Conservation (phyloP, 768 basidiomycete species). For the Tricholoma bakamatsutake region DNA sequence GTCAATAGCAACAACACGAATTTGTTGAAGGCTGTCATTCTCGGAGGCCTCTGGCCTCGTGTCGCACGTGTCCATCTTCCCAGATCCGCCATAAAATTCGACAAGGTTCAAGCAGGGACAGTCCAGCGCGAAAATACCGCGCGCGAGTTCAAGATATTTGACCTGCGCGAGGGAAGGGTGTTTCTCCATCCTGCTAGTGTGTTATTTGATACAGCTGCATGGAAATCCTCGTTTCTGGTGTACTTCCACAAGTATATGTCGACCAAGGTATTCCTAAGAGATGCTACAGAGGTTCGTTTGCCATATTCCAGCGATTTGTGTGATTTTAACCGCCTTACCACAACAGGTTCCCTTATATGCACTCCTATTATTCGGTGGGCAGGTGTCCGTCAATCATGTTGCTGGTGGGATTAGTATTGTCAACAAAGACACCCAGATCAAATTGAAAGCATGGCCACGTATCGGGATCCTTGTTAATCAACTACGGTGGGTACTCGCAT, state of each 20-base stretch:
- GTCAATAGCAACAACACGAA: slow-evolving; percentile 59
- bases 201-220: slow-evolving; percentile 64
- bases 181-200: slow-evolving; percentile 83
- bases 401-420: slow-evolving; percentile 69
- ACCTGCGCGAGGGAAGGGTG: slow-evolving; percentile 57
- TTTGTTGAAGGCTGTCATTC: slow-evolving; percentile 77
- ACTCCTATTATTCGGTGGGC: slow-evolving; percentile 78
- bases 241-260: slow-evolving; percentile 84
- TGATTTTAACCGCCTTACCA: background rate
- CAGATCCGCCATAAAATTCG: slow-evolving; percentile 70
- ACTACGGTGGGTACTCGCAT: slow-evolving; percentile 46
- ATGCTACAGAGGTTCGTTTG: slow-evolving; percentile 71
- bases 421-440: slow-evolving; percentile 46
- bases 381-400: slow-evolving; percentile 72
- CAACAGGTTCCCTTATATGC: slow-evolving; percentile 81
- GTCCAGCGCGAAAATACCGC: slow-evolving; percentile 82
- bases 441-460: slow-evolving; percentile 78
- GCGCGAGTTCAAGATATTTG: slow-evolving; percentile 78
- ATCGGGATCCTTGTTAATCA: slow-evolving; percentile 90
- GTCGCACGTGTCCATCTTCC: slow-evolving; percentile 76
- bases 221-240: slow-evolving; percentile 74
- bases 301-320: background rate
- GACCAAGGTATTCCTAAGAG: slow-evolving; percentile 78
- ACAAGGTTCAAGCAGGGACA: slow-evolving; percentile 78
- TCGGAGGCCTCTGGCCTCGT: slow-evolving; percentile 85